Percentiles rank a stretch among this genome's conserved stretches.
Evolutionary conservation across 495 filamentous ascomycete genomes (phyloP).

Genomic region (Pseudevernia furfuracea): DNA sequence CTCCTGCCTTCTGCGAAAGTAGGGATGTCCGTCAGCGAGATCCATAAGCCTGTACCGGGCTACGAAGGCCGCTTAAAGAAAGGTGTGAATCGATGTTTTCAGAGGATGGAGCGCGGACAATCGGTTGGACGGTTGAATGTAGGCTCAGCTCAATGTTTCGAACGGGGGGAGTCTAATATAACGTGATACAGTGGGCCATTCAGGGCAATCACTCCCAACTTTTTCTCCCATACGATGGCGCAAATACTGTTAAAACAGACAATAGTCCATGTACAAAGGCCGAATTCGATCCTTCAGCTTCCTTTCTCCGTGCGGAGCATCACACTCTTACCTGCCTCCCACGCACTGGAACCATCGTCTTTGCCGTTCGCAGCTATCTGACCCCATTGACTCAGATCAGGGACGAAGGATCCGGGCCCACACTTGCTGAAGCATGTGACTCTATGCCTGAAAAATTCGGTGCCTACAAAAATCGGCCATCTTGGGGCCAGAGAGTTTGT

Average conservation of each 20-base stretch:
- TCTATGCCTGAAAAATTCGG: slow-evolving; percentile 23
- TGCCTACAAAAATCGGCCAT: slow-evolving; percentile 16
- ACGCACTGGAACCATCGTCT: slow-evolving; percentile 56
- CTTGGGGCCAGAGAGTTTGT: slow-evolving; percentile 14
- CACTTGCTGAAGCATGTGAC: slow-evolving; percentile 20
- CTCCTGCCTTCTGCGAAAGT: slow-evolving; percentile 62
- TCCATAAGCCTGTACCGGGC: slow-evolving; percentile 63
- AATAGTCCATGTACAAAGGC: not conserved
- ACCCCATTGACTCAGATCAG: slow-evolving; percentile 62
- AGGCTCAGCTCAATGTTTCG: not conserved
- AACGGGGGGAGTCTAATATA: not conserved
- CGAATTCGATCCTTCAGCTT: slow-evolving; percentile 9
- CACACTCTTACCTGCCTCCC: slow-evolving; percentile 73
- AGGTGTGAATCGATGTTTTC: slow-evolving; percentile 75
- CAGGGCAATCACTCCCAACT: slow-evolving; percentile 15
- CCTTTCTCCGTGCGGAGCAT: slow-evolving; percentile 52
- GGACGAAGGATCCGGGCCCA: slow-evolving; percentile 51
- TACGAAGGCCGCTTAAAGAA: slow-evolving; percentile 62
- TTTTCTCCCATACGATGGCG: slow-evolving; percentile 14
- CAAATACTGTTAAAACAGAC: slow-evolving; percentile 13
- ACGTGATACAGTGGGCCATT: slow-evolving; percentile 19
- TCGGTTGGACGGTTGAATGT: slow-evolving; percentile 47
- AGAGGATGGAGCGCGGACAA: slow-evolving; percentile 46
- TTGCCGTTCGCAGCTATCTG: slow-evolving; percentile 74
- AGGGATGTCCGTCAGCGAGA: slow-evolving; percentile 51